Conservation (phyloP, 2,329 filamentous ascomycete genomes). For the Colletotrichum melonis region DNA sequence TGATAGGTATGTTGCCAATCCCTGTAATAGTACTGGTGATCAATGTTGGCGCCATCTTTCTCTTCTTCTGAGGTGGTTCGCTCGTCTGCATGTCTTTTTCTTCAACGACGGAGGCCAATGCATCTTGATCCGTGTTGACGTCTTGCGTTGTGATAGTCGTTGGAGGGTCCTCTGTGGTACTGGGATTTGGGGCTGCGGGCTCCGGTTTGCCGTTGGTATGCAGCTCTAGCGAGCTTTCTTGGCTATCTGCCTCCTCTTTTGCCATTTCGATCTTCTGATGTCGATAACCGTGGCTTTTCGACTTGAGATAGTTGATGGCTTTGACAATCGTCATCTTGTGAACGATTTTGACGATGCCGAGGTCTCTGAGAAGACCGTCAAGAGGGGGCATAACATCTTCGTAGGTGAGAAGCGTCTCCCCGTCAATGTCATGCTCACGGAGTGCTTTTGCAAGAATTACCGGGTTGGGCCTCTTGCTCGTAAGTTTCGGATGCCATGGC, state of each 20-base stretch:
- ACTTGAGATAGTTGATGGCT: constrained; percentile 57
- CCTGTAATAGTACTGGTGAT: constrained; percentile 35
- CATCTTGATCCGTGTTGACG: constrained; percentile 6
- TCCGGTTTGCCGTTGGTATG: background rate
- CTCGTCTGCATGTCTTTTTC: background rate
- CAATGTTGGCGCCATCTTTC: constrained; percentile 41
- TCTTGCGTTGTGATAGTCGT: background rate
- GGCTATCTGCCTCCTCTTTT: background rate
- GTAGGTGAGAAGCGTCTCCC: constrained; percentile 70
- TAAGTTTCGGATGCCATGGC: constrained; percentile 56
- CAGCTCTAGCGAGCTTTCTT: constrained; percentile 4
- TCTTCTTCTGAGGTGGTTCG: constrained; percentile 42
- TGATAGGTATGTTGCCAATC: constrained; percentile 29
- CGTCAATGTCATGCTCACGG: constrained; percentile 72
- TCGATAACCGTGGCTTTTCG: constrained; percentile 34
- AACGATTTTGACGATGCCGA: constrained; percentile 68
- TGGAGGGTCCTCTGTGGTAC: background rate
- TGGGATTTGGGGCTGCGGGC: background rate
- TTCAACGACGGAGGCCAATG: no score
- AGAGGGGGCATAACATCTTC: constrained; percentile 61
- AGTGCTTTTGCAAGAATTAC: constrained; percentile 64
- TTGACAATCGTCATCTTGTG: constrained; percentile 68
- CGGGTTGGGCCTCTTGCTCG: constrained; percentile 61
- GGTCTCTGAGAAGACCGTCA: constrained; percentile 60
- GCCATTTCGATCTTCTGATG: constrained; percentile 17